phyloP scores from a whole-genome alignment of 208 protist species.

The Leishmania major region DNA sequence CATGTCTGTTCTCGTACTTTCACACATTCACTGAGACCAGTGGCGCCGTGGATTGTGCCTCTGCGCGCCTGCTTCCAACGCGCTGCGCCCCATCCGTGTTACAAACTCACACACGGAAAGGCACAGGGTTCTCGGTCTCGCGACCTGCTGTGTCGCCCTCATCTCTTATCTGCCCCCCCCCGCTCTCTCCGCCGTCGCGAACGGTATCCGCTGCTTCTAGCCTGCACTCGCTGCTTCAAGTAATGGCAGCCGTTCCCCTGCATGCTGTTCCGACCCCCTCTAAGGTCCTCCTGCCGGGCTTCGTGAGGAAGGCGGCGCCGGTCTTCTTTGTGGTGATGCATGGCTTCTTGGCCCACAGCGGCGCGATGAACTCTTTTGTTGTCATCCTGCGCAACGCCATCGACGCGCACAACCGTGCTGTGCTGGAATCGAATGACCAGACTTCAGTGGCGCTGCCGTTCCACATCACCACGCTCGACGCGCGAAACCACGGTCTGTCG shows the following conservation, averaged over 20 bases:
- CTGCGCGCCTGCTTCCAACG: neutral
- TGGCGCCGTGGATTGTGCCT: neutral
- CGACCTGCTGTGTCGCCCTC: neutral
- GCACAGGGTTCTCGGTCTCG: neutral
- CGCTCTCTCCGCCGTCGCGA: neutral
- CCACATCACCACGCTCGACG: conserved; percentile 39
- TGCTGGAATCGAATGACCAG: conserved; percentile 14
- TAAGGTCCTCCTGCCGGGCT: conserved; percentile 21
- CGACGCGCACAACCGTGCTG: conserved; percentile 20
- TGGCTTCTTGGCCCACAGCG: conserved; percentile 66
- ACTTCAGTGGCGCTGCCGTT: conserved; percentile 7
- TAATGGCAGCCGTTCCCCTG: conserved; percentile 1
- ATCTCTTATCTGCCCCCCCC: neutral
- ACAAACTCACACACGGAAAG: neutral
- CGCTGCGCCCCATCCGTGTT: neutral
- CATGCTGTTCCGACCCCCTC: conserved; percentile 23
- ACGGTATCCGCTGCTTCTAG: neutral
- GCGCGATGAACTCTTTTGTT: conserved; percentile 47
- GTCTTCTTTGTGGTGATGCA: conserved; percentile 58
- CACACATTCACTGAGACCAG: neutral
- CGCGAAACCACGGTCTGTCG: conserved; percentile 64
- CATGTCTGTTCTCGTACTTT: neutral
- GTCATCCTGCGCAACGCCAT: conserved; percentile 29
- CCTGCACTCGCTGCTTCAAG: neutral
- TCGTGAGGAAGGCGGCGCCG: conserved; percentile 9